These are phyloP conservation scores for Chenopodium album DNA, from an alignment of 148 eudicot genomes.

Conservation along the genomic window DNA sequence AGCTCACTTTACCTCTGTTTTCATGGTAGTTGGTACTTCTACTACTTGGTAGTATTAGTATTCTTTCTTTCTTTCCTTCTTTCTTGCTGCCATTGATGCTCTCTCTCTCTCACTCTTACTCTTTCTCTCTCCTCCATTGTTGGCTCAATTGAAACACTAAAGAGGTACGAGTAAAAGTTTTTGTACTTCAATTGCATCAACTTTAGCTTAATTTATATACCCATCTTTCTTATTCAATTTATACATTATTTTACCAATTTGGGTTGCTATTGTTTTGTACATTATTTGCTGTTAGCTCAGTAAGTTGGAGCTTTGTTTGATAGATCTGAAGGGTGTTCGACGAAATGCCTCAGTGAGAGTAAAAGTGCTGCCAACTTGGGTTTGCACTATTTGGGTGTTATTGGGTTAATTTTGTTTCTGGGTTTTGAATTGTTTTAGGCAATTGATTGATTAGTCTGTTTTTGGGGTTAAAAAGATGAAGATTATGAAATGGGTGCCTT, in stretches of 20 bases:
- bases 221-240: conserved; percentile 1
- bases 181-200: conserved; percentile 19
- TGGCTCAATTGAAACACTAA: conserved; percentile 12
- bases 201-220: background rate
- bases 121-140: background rate
- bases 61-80: conserved; percentile 17
- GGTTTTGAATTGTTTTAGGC: conserved; percentile 13
- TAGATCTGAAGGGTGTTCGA: conserved; percentile 39
- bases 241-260: conserved; percentile 26
- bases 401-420: conserved; percentile 8
- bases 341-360: conserved; percentile 22
- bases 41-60: background rate
- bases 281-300: background rate
- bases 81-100: conserved; percentile 24
- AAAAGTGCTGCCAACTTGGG: conserved; percentile 22
- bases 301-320: conserved; percentile 19
- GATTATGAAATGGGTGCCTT: conserved; percentile 34
- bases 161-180: conserved; percentile 38
- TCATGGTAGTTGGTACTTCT: conserved; percentile 27
- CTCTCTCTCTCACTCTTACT: conserved; percentile 6
- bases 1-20: conserved; percentile 27
- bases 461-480: conserved; percentile 33
- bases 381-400: conserved; percentile 20
- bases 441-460: background rate
- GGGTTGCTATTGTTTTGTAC: conserved; percentile 10